Conservation (phyloP, 2,329 filamentous ascomycete genomes). For the Fusarium drepaniforme region DNA sequence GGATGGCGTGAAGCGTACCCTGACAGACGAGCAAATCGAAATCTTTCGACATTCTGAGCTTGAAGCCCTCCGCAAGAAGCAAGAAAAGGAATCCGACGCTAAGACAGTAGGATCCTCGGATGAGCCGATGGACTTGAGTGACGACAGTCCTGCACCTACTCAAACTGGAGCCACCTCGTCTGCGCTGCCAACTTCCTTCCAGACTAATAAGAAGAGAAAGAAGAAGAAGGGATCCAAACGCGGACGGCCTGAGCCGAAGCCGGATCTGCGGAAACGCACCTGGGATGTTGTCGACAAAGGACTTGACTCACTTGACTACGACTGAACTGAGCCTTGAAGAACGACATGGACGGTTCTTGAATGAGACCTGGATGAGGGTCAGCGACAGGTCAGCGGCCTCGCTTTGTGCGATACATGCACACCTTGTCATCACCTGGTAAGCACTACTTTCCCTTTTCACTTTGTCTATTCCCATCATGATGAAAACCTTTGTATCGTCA, state of each 20-base stretch:
- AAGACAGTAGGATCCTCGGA: conserved; percentile 21
- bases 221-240: conserved; percentile 55
- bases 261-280: conserved; percentile 74
- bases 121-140: conserved; percentile 28
- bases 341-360: too few species aligned
- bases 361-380: not conserved
- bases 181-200: conserved; percentile 20
- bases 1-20: conserved; percentile 87
- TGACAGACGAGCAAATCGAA: conserved; percentile 91
- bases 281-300: conserved; percentile 75
- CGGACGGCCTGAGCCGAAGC: conserved; percentile 62
- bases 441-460: conserved; percentile 6
- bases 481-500: conserved; percentile 91
- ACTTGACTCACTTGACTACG: conserved; percentile 71
- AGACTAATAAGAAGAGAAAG: conserved; percentile 44
- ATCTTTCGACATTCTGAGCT: conserved; percentile 94
- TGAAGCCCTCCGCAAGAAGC: conserved; percentile 73
- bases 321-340: conserved; percentile 44
- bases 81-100: conserved; percentile 47
- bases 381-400: not conserved
- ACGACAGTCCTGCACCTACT: conserved; percentile 9
- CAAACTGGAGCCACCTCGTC: conserved; percentile 20
- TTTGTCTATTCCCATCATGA: conserved; percentile 66
- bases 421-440: conserved; percentile 15
- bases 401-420: conserved; percentile 29